phyloP scores from a whole-genome alignment of 768 basidiomycete genomes.

The Agrocybe chaxingu region DNA sequence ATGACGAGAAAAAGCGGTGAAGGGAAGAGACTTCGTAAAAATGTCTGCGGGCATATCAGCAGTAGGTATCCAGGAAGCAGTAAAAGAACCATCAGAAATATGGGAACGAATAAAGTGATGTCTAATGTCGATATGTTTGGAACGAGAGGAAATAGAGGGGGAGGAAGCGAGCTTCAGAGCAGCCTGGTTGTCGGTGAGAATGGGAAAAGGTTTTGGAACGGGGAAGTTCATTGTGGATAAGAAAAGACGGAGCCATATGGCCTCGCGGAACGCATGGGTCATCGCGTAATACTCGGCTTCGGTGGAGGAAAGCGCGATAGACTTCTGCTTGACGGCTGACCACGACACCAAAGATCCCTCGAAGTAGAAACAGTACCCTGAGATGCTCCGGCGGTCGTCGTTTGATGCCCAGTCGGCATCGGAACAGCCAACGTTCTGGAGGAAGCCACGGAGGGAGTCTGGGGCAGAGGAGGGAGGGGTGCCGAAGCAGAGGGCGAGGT shows the following conservation, averaged over 20 bases:
- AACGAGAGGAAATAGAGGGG: no score
- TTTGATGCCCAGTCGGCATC: constrained; percentile 33
- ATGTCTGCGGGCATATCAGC: constrained; percentile 32
- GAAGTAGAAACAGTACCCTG: constrained; percentile 33
- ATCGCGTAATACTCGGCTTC: constrained; percentile 38
- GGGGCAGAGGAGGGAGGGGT: not conserved
- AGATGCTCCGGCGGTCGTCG: constrained; percentile 24
- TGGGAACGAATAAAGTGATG: no score
- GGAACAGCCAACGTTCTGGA: constrained; percentile 12
- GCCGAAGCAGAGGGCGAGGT: constrained; percentile 17
- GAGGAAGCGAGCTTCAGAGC: no score
- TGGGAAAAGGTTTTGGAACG: not conserved
- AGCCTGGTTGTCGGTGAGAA: no score
- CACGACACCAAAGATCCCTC: constrained; percentile 28
- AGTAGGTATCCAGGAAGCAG: constrained; percentile 23
- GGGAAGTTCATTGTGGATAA: constrained; percentile 2
- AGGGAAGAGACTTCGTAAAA: no score
- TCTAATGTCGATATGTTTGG: no score
- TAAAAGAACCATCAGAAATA: no score
- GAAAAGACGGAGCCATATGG: constrained; percentile 26
- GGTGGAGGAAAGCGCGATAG: constrained; percentile 30
- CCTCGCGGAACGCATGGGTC: constrained; percentile 21
- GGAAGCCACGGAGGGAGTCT: not conserved
- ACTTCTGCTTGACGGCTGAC: constrained; percentile 28
- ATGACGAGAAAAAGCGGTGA: no score